Percentiles rank a stretch among this genome's conserved stretches.
These are phyloP conservation scores for Melocanna baccifera DNA, from an alignment of 176 grass and related monocot genomes.

Conservation along the genomic window DNA sequence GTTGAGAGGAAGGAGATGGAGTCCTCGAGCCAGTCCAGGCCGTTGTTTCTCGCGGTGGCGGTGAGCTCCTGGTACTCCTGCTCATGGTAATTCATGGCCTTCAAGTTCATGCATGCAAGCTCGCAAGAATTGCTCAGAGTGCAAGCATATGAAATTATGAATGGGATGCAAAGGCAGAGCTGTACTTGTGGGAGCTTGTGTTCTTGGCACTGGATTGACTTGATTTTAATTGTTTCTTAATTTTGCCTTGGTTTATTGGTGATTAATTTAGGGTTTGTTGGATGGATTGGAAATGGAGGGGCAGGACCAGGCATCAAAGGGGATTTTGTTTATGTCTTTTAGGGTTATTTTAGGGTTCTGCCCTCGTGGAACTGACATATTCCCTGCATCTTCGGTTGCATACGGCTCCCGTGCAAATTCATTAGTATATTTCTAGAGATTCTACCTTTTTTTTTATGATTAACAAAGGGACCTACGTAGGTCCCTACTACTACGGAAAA, in stretches of 20 bases:
- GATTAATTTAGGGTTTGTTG: constrained; percentile 29
- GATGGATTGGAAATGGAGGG: constrained; percentile 15
- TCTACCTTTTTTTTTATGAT: neutral
- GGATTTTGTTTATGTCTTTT: constrained; percentile 22
- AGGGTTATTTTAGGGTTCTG: constrained; percentile 36
- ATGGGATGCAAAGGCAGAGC: neutral
- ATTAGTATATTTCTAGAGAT: constrained; percentile 20
- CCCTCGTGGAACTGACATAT: constrained; percentile 50
- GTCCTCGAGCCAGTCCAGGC: constrained; percentile 44
- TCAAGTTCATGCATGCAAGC: constrained; percentile 39
- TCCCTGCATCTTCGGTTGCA: constrained; percentile 20
- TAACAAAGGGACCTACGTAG: constrained; percentile 24
- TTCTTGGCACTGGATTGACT: constrained; percentile 13
- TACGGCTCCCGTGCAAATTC: constrained; percentile 26
- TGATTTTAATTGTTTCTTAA: constrained; percentile 22
- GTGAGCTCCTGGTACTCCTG: constrained; percentile 18
- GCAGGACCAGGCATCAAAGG: constrained; percentile 3
- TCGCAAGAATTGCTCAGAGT: neutral
- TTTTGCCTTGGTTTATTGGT: constrained; percentile 27
- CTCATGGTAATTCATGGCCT: constrained; percentile 39
- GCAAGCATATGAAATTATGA: constrained; percentile 3
- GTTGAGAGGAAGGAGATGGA: constrained; percentile 48
- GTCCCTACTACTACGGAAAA: no score
- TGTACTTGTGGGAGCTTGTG: neutral
- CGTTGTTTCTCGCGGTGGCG: constrained; percentile 1